Percentiles rank a stretch among this genome's conserved stretches.
phyloP scores from a whole-genome alignment of 495 filamentous ascomycete genomes.

The Trichoderma parareesei region DNA sequence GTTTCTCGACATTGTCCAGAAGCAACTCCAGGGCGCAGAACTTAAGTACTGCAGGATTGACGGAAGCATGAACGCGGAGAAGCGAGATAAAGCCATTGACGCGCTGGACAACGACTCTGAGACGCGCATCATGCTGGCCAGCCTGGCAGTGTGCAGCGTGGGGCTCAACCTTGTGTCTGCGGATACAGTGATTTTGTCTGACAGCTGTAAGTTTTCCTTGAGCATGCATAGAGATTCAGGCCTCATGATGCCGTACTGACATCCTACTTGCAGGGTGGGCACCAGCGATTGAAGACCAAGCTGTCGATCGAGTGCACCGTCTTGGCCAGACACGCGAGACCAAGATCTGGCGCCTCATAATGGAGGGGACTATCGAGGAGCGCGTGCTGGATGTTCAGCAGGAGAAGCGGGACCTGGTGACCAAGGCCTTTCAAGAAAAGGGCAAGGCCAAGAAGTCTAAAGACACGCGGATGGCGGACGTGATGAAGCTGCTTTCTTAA shows the following conservation, averaged over 20 bases:
- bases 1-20: conserved; percentile 73
- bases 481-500: conserved; percentile 30
- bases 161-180: conserved; percentile 86
- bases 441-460: conserved; percentile 33
- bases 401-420: conserved; percentile 72
- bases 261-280: conserved; percentile 59
- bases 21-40: conserved; percentile 52
- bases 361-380: conserved; percentile 83
- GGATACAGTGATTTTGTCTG: conserved; percentile 75
- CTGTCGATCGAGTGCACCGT: conserved; percentile 82
- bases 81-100: conserved; percentile 62
- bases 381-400: conserved; percentile 72
- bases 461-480: conserved; percentile 33
- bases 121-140: conserved; percentile 75
- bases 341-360: conserved; percentile 72
- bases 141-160: conserved; percentile 73
- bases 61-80: conserved; percentile 61
- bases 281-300: conserved; percentile 89
- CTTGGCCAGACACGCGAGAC: conserved; percentile 74
- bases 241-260: conserved; percentile 9
- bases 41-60: conserved; percentile 72
- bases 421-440: conserved; percentile 64
- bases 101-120: conserved; percentile 57
- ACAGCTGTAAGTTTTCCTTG: conserved; percentile 47
- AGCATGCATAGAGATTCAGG: not conserved